A percentile compares a stretch with the other conserved stretches of the same genome.
These are phyloP conservation scores for Punica granatum DNA, from an alignment of 345 rosid genomes.

Conservation along the genomic window DNA sequence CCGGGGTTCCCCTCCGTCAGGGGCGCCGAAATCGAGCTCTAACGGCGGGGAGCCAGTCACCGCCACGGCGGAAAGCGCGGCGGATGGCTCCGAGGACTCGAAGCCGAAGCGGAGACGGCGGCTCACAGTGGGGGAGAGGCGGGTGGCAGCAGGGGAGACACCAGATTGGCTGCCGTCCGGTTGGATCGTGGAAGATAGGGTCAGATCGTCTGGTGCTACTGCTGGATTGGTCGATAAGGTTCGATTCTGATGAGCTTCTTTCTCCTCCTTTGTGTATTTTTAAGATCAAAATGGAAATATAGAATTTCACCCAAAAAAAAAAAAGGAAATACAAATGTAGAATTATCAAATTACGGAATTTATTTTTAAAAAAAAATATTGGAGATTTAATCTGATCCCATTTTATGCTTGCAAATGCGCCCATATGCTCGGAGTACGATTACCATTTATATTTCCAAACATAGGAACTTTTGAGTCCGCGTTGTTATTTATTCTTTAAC, in stretches of 20 bases:
- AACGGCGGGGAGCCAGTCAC: constrained; percentile 2
- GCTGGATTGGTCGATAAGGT: constrained; percentile 82
- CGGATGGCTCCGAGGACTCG: constrained; percentile 15
- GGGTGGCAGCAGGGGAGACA: constrained; percentile 4
- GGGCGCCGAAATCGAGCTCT: constrained; percentile 1
- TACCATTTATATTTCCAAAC: neutral
- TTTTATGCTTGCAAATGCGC: neutral
- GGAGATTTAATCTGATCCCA: neutral
- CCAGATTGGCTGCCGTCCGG: constrained; percentile 47
- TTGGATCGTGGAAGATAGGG: constrained; percentile 71
- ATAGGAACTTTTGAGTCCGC: neutral
- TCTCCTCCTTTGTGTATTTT: neutral
- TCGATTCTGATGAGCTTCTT: constrained; percentile 5
- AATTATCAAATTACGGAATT: neutral
- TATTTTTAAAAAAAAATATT: neutral
- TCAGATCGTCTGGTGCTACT: constrained; percentile 60
- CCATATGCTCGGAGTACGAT: neutral
- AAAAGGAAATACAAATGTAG: neutral
- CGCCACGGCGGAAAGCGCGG: constrained; percentile 11
- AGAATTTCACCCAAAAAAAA: no score
- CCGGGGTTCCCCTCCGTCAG: neutral
- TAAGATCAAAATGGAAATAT: neutral
- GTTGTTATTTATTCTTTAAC: neutral
- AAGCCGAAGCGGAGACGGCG: constrained; percentile 8
- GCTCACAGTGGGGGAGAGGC: neutral